Evolutionary conservation across 1,284 basidiomycete genomes (phyloP).

Genomic region (Trametes polyzona): DNA sequence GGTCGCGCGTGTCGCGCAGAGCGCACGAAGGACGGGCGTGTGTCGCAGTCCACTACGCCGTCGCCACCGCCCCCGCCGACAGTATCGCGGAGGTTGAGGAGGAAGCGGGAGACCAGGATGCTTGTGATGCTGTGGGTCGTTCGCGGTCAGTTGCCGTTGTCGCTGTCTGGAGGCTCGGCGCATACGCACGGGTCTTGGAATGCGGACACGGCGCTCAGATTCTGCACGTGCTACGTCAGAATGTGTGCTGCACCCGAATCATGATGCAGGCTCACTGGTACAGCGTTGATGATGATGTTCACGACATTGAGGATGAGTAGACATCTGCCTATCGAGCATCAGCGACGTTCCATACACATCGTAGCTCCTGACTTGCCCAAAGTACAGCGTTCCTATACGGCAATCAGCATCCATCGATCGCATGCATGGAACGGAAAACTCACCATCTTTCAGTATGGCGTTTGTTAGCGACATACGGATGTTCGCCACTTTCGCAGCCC

Average conservation of each 20-base stretch:
- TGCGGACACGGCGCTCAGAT: slow-evolving; percentile 9
- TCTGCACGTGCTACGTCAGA: not conserved
- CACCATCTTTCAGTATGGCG: slow-evolving; percentile 11
- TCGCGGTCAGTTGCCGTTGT: not conserved
- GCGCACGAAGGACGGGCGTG: slow-evolving; percentile 9
- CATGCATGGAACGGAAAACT: not conserved
- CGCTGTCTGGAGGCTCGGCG: not conserved
- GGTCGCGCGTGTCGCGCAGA: not conserved
- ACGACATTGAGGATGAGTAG: slow-evolving; percentile 13
- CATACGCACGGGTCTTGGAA: slow-evolving; percentile 15
- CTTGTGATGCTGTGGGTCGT: slow-evolving; percentile 6
- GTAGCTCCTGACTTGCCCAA: not conserved
- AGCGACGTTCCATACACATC: not conserved
- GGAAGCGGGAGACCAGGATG: slow-evolving; percentile 20
- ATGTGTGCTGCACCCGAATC: too few relatives aligned
- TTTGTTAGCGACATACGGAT: slow-evolving; percentile 10
- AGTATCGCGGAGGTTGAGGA: slow-evolving; percentile 21
- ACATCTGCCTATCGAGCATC: not conserved
- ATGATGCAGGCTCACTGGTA: not conserved
- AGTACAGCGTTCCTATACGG: slow-evolving; percentile 11
- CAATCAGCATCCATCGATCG: not conserved
- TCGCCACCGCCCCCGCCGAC: not conserved
- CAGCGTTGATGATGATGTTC: slow-evolving; percentile 13
- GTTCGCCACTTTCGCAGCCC: not conserved
- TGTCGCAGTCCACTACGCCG: not conserved